These are phyloP conservation scores for Pestalotiopsis sp. DNA, from an alignment of 2,329 filamentous ascomycete species.

Conservation along the genomic window DNA sequence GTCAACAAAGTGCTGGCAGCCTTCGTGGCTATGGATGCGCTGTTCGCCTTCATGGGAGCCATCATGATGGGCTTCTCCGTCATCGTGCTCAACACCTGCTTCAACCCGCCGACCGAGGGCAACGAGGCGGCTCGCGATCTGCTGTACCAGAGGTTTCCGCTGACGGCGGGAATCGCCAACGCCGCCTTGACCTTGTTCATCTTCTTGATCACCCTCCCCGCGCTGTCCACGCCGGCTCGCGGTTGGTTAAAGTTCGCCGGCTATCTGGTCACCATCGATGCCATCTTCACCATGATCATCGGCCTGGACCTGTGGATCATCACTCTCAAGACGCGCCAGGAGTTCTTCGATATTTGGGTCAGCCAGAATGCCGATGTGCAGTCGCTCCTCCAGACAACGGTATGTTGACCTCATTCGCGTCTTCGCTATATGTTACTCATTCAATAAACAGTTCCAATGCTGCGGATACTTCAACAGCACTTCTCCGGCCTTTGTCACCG, in stretches of 20 bases:
- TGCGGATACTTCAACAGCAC: constrained; percentile 79
- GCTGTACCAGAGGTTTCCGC: constrained; percentile 54
- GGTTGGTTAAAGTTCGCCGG: constrained; percentile 71
- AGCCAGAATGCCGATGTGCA: constrained; percentile 59
- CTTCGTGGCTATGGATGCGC: constrained; percentile 47
- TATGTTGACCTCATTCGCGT: constrained; percentile 37
- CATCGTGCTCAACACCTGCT: constrained; percentile 49
- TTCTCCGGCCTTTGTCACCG: constrained; percentile 70
- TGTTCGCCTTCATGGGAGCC: constrained; percentile 56
- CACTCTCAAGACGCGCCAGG: constrained; percentile 68
- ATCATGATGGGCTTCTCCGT: constrained; percentile 58
- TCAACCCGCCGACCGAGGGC: constrained; percentile 45
- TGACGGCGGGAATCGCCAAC: constrained; percentile 70
- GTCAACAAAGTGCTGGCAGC: constrained; percentile 56
- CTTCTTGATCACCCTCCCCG: constrained; percentile 70
- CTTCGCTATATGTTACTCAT: background rate
- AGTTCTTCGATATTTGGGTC: constrained; percentile 63
- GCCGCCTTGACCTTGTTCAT: constrained; percentile 71
- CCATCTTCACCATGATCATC: constrained; percentile 64
- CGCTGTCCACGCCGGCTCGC: constrained; percentile 67
- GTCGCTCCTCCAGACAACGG: constrained; percentile 69
- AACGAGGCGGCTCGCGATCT: constrained; percentile 51
- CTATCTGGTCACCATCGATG: constrained; percentile 63
- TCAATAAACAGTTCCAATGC: constrained; percentile 67
- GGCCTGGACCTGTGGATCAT: constrained; percentile 73